A percentile compares a stretch with the other conserved stretches of the same genome.
These are phyloP conservation scores for Chenopodium quinoa DNA, from an alignment of 148 eudicot genomes.

Conservation along the genomic window DNA sequence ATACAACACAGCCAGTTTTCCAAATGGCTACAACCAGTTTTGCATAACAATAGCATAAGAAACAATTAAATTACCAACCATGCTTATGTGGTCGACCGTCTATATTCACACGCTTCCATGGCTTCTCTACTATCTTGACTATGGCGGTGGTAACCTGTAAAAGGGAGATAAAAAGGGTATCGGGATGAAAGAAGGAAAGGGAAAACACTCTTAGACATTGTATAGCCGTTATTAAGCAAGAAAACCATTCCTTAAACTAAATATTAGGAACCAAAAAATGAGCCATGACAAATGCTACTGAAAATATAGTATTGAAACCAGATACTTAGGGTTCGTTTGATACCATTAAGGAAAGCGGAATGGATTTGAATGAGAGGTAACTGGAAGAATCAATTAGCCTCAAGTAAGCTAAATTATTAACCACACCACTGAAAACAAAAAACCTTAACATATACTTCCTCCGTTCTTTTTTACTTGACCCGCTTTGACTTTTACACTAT, in stretches of 20 bases:
- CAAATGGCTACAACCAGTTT: not conserved
- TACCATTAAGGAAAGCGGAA: too few relatives aligned
- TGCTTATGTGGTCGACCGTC: slow-evolving; percentile 80
- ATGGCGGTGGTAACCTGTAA: slow-evolving; percentile 76
- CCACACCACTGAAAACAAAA: too few relatives aligned
- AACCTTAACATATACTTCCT: too few relatives aligned
- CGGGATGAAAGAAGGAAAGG: not conserved
- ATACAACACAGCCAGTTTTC: not conserved
- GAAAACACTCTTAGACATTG: not conserved
- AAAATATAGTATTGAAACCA: not conserved
- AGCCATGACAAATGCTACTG: slow-evolving; percentile 5
- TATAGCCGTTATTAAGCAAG: not conserved
- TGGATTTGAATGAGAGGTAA: too few relatives aligned
- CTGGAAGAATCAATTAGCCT: too few relatives aligned
- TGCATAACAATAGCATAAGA: not conserved
- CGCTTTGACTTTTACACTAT: too few relatives aligned
- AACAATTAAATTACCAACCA: slow-evolving; percentile 48
- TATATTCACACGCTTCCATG: slow-evolving; percentile 74
- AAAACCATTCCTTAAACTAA: not conserved
- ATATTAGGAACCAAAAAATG: not conserved
- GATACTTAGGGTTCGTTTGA: not conserved
- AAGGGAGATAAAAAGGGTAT: not conserved
- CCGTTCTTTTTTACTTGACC: too few relatives aligned
- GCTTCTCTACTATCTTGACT: slow-evolving; percentile 80
- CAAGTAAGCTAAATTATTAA: too few relatives aligned